Evolutionary conservation across 2,329 filamentous ascomycete genomes (phyloP).

Genomic region (Fusarium falciforme): DNA sequence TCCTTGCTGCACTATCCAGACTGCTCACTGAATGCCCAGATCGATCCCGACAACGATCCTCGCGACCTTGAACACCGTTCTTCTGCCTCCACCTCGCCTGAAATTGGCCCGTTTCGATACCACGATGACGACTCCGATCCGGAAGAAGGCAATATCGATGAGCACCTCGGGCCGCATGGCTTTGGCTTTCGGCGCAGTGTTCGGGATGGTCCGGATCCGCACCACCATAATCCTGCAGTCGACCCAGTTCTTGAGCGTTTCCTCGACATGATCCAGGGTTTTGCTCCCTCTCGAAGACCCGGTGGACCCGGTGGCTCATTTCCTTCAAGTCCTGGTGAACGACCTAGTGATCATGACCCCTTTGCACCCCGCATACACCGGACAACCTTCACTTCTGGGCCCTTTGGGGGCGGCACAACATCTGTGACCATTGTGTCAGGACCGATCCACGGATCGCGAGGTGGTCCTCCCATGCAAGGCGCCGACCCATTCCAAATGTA

Average conservation of each 20-base stretch:
- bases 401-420: constrained; percentile 55
- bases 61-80: constrained; percentile 53
- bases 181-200: constrained; percentile 55
- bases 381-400: constrained; percentile 52
- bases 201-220: constrained; percentile 40
- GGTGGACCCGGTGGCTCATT: constrained; percentile 19
- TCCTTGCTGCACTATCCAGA: neutral
- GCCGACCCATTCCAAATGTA: constrained; percentile 63
- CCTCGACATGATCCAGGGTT: constrained; percentile 56
- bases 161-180: constrained; percentile 58
- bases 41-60: constrained; percentile 71
- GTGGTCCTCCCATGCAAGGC: constrained; percentile 31
- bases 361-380: constrained; percentile 49
- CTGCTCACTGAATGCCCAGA: constrained; percentile 49
- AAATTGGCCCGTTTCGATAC: constrained; percentile 40
- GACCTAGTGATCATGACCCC: constrained; percentile 22
- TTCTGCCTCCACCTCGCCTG: constrained; percentile 47
- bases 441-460: constrained; percentile 40
- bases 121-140: constrained; percentile 63
- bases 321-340: constrained; percentile 22
- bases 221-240: constrained; percentile 48
- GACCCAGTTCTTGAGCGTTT: constrained; percentile 57
- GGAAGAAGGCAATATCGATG: constrained; percentile 69
- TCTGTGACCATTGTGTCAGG: constrained; percentile 62
- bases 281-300: constrained; percentile 42